These are phyloP conservation scores for Hypsizygus marmoreus DNA, from an alignment of 768 basidiomycete genomes.

Conservation along the genomic window DNA sequence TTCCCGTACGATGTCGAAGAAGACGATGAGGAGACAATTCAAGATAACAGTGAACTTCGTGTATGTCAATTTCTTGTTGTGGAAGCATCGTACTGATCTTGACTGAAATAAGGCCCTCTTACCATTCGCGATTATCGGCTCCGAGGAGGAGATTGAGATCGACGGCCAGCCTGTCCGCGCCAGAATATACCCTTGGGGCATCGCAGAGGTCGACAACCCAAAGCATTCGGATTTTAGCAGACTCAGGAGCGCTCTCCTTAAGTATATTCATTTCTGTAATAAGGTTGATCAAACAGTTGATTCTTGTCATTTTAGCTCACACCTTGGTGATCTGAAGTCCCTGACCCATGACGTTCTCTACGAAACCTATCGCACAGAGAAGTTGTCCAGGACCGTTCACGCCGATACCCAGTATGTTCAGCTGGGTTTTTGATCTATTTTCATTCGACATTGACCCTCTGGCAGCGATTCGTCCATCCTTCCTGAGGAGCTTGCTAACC, in stretches of 20 bases:
- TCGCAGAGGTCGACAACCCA: slow-evolving; percentile 99
- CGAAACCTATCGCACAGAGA: slow-evolving; percentile 98
- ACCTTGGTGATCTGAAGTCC: slow-evolving; percentile 92
- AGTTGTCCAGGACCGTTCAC: slow-evolving; percentile 88
- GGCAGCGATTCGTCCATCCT: slow-evolving; percentile 83
- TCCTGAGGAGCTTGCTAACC: slow-evolving; percentile 95
- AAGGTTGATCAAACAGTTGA: too few species aligned
- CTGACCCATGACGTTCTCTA: slow-evolving; percentile 93
- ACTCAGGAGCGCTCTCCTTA: slow-evolving; percentile 87
- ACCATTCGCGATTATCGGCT: slow-evolving; percentile 97
- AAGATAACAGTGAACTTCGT: slow-evolving; percentile 94
- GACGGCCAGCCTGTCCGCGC: slow-evolving; percentile 91
- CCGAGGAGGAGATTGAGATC: slow-evolving; percentile 94
- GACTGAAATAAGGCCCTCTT: slow-evolving; percentile 67
- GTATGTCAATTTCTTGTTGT: slow-evolving; percentile 43
- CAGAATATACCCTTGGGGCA: slow-evolving; percentile 97
- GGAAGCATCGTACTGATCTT: not conserved
- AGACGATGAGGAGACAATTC: slow-evolving; percentile 98
- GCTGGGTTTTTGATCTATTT: slow-evolving; percentile 8
- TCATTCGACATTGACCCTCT: slow-evolving; percentile 18
- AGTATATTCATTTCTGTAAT: slow-evolving; percentile 49
- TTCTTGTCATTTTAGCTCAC: slow-evolving; percentile 66
- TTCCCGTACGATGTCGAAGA: slow-evolving; percentile 99
- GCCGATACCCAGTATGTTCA: slow-evolving; percentile 67
- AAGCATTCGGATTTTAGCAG: slow-evolving; percentile 98